Conservation (phyloP, 2,329 filamentous ascomycete genomes). For the Onygenales sp. region DNA sequence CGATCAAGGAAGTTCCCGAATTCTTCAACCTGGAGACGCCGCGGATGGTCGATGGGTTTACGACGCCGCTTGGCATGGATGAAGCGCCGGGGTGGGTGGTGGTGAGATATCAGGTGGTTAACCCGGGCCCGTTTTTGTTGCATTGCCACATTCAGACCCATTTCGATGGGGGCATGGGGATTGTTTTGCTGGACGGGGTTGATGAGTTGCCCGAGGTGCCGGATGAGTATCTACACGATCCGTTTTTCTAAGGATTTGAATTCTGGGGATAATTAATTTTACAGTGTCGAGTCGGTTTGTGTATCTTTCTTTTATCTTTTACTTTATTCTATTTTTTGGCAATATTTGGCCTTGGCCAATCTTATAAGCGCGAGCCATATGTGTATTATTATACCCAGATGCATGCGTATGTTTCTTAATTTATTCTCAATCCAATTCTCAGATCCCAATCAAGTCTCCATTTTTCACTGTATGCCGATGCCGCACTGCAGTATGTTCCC, state of each 20-base stretch:
- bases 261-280: too few relatives aligned
- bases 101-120: conserved; percentile 37
- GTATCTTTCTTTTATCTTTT: too few relatives aligned
- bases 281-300: too few relatives aligned
- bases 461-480: too few relatives aligned
- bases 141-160: conserved; percentile 44
- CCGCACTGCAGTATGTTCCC: too few relatives aligned
- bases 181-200: conserved; percentile 40
- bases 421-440: too few relatives aligned
- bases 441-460: too few relatives aligned
- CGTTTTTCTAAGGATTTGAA: not conserved
- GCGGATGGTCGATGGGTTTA: conserved; percentile 32
- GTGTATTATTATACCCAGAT: too few relatives aligned
- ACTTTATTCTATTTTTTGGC: too few relatives aligned
- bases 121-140: conserved; percentile 39
- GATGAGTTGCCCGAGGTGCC: conserved; percentile 36
- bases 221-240: conserved; percentile 12
- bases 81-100: conserved; percentile 30
- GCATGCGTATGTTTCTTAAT: too few relatives aligned
- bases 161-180: conserved; percentile 38
- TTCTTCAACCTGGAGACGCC: conserved; percentile 38
- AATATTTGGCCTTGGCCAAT: too few relatives aligned
- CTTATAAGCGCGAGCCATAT: too few relatives aligned
- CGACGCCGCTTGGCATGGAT: conserved; percentile 17
- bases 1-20: conserved; percentile 28